A percentile compares a stretch with the other conserved stretches of the same genome.
Conservation (phyloP, 768 basidiomycete genomes). For the Calocybe gangraenosa region DNA sequence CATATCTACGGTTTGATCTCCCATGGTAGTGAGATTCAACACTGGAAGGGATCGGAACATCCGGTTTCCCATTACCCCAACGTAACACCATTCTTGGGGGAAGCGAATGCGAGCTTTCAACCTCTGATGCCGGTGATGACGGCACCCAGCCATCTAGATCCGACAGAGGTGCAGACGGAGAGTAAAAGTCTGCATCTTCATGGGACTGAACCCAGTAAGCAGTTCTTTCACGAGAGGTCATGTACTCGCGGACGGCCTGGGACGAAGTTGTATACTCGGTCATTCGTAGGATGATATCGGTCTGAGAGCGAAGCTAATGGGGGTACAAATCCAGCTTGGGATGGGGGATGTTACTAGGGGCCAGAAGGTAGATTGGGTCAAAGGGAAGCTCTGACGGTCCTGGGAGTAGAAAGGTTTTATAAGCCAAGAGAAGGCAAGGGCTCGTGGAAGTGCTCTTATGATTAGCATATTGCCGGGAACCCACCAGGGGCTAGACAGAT, state of each 20-base stretch:
- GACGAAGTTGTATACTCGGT: conserved; percentile 62
- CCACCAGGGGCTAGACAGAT: conserved; percentile 28
- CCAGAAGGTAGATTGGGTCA: conserved; percentile 21
- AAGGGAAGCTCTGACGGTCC: conserved; percentile 20
- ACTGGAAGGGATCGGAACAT: conserved; percentile 55
- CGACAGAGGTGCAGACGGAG: conserved; percentile 57
- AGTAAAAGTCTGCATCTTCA: conserved; percentile 41
- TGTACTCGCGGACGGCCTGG: conserved; percentile 53
- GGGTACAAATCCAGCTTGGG: conserved; percentile 13
- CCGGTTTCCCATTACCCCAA: conserved; percentile 60
- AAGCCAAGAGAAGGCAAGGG: conserved; percentile 21
- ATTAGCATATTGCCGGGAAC: conserved; percentile 31
- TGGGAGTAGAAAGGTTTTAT: conserved; percentile 30
- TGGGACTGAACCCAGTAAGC: conserved; percentile 54
- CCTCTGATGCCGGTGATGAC: conserved; percentile 42
- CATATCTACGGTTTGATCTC: conserved; percentile 20
- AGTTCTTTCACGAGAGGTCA: conserved; percentile 58
- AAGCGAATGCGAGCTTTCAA: conserved; percentile 44
- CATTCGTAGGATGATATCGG: conserved; percentile 32
- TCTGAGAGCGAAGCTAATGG: conserved; percentile 3
- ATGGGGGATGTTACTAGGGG: conserved; percentile 4
- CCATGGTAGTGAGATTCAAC: conserved; percentile 20
- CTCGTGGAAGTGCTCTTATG: conserved; percentile 17
- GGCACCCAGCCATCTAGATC: conserved; percentile 39
- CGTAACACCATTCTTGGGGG: conserved; percentile 74